phyloP scores from a whole-genome alignment of 108 stramenopile species.

The Conticribra guillardii region DNA sequence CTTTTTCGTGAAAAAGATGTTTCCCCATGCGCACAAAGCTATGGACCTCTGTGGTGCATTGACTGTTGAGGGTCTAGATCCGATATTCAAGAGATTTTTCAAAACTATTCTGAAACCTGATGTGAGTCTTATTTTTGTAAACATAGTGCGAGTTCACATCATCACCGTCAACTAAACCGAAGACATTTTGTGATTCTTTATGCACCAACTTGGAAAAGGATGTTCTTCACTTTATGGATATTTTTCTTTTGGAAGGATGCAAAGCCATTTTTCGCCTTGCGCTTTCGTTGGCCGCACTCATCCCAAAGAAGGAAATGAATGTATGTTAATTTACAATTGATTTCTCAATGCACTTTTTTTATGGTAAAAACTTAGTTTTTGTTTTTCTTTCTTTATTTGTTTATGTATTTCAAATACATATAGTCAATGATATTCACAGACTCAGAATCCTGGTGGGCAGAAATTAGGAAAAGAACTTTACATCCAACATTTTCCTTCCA shows the following conservation, averaged over 20 bases:
- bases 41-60: slow-evolving; percentile 61
- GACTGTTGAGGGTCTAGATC: slow-evolving; percentile 54
- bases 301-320: slow-evolving; percentile 42
- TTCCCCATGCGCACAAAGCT: slow-evolving; percentile 54
- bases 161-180: too few relatives aligned
- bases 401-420: too few relatives aligned
- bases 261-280: slow-evolving; percentile 82
- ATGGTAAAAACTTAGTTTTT: not conserved
- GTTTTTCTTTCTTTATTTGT: not conserved
- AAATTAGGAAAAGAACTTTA: slow-evolving; percentile 41
- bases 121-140: too few relatives aligned
- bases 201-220: too few relatives aligned
- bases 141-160: too few relatives aligned
- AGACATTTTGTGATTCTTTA: too few relatives aligned
- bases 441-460: slow-evolving; percentile 45
- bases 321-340: slow-evolving; percentile 8
- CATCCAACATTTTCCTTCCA: slow-evolving; percentile 57
- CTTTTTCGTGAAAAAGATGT: slow-evolving; percentile 59
- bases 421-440: slow-evolving; percentile 19
- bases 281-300: slow-evolving; percentile 67
- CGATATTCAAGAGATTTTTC: slow-evolving; percentile 80
- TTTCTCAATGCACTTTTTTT: not conserved
- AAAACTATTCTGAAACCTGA: slow-evolving; percentile 51
- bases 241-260: slow-evolving; percentile 79
- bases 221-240: slow-evolving; percentile 76